phyloP scores from a whole-genome alignment of 768 basidiomycete species.

The Boletus huronensis region DNA sequence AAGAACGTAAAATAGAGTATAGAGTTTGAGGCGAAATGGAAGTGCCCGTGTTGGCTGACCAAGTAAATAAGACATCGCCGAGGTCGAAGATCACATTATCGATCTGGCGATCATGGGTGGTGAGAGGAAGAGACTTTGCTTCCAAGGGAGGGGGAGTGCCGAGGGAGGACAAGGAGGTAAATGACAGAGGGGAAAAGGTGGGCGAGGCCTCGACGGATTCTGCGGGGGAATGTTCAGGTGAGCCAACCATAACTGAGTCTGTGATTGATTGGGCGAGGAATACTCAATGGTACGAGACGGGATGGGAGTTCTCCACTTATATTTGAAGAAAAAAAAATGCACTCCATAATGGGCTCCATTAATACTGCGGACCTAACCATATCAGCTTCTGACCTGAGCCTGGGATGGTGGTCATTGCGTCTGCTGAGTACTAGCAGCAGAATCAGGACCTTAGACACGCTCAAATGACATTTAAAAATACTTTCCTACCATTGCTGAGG shows the following conservation, averaged over 20 bases:
- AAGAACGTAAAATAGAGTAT: slow-evolving; percentile 14
- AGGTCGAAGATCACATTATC: slow-evolving; percentile 24
- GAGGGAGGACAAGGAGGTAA: slow-evolving; percentile 1
- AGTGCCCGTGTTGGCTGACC: slow-evolving; percentile 15
- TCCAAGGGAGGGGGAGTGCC: slow-evolving; percentile 1
- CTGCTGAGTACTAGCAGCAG: no score
- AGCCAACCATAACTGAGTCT: not conserved
- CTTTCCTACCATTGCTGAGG: no score
- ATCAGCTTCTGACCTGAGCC: no score
- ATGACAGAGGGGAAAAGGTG: not conserved
- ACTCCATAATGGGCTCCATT: not conserved
- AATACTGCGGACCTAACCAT: not conserved
- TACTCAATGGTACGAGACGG: not conserved
- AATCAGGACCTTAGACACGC: no score
- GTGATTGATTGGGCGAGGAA: not conserved
- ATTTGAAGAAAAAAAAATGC: not conserved
- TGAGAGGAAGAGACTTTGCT: not conserved
- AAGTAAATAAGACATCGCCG: slow-evolving; percentile 23
- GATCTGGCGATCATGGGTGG: slow-evolving; percentile 6
- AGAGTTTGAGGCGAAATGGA: slow-evolving; percentile 13
- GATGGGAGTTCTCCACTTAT: not conserved
- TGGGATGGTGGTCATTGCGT: no score
- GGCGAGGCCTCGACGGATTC: not conserved
- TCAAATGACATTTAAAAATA: no score
- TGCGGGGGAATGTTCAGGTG: not conserved